Percentiles rank a stretch among this genome's conserved stretches.
Evolutionary conservation across 495 filamentous ascomycete species (phyloP).

Genomic region (Staphylotrichum tortipilum): DNA sequence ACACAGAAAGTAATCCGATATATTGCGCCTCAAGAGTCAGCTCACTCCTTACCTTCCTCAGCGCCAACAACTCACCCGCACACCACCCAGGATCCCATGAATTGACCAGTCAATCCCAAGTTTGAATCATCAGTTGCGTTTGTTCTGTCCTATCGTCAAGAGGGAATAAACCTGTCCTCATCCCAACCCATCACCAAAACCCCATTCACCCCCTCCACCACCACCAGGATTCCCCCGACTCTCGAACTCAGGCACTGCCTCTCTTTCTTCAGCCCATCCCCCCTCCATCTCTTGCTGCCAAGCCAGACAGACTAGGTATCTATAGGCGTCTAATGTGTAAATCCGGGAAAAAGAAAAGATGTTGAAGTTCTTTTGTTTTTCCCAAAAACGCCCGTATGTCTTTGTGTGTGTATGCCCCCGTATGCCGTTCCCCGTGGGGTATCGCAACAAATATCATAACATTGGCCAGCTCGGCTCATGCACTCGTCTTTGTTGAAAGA

Average conservation of each 20-base stretch:
- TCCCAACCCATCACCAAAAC: neutral
- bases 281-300: no score
- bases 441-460: constrained; percentile 29
- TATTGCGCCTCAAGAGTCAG: no score
- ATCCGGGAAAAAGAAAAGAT: constrained; percentile 35
- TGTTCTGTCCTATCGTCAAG: no score
- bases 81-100: no score
- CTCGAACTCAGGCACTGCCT: no score
- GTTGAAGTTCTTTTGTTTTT: constrained; percentile 40
- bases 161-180: no score
- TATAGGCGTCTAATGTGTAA: constrained; percentile 26
- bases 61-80: neutral
- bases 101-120: no score
- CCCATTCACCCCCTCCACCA: constrained; percentile 51
- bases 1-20: no score
- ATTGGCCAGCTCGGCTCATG: constrained; percentile 27
- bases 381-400: constrained; percentile 33
- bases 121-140: neutral
- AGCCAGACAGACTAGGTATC: constrained; percentile 30
- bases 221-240: neutral
- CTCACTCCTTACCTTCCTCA: no score
- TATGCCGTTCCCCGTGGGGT: constrained; percentile 30
- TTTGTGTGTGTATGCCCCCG: constrained; percentile 19
- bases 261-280: no score
- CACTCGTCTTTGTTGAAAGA: constrained; percentile 40